A percentile compares a stretch with the other conserved stretches of the same genome.
phyloP scores from a whole-genome alignment of 805 yeast species.

The Candida ipomoeae region DNA sequence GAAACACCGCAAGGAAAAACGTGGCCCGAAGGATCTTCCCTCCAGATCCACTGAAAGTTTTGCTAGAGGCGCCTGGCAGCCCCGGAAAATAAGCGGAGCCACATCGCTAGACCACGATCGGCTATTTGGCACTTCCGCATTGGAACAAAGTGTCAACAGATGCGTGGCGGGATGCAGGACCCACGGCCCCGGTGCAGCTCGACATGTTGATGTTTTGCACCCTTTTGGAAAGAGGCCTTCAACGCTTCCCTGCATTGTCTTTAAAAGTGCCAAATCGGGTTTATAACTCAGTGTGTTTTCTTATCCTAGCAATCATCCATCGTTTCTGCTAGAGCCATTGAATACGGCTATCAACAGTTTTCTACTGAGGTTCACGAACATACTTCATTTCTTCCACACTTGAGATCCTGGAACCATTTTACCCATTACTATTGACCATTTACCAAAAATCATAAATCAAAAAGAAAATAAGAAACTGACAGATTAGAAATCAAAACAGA shows the following conservation, averaged over 20 bases:
- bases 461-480: too few species aligned
- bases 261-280: conserved; percentile 4
- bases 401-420: background rate
- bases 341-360: background rate
- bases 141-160: background rate
- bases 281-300: background rate
- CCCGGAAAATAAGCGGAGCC: background rate
- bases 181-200: background rate
- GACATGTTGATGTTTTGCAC: background rate
- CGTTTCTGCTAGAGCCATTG: background rate
- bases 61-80: background rate
- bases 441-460: too few species aligned
- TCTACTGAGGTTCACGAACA: background rate
- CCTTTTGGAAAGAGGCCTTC: background rate
- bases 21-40: background rate
- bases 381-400: background rate
- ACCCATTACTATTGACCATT: too few species aligned
- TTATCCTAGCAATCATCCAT: background rate
- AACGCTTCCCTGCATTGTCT: background rate
- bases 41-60: background rate
- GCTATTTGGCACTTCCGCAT: background rate
- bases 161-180: background rate
- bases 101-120: background rate
- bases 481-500: too few species aligned
- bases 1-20: background rate